Percentiles rank a stretch among this genome's conserved stretches.
phyloP scores from a whole-genome alignment of 371 early-diverging fungal species.

The Smittium mucronatum region DNA sequence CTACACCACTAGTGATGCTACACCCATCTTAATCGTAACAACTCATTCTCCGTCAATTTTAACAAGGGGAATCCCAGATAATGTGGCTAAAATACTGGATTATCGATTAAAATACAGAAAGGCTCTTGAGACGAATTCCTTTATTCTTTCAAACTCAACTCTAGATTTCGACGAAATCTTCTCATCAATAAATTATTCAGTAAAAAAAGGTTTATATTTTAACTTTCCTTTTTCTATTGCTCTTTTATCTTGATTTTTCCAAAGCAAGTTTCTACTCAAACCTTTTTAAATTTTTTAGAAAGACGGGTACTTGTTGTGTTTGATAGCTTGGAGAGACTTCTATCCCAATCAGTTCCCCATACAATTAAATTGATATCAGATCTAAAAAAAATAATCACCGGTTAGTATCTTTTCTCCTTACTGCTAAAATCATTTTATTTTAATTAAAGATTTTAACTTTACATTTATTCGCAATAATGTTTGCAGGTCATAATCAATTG shows the following conservation, averaged over 20 bases:
- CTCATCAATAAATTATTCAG: not conserved
- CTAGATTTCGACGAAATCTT: not conserved
- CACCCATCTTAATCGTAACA: not conserved
- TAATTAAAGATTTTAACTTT: too few species aligned
- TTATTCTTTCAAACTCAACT: not conserved
- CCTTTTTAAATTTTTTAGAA: not conserved
- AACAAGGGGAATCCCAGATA: not conserved
- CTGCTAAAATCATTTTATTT: too few species aligned
- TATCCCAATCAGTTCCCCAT: not conserved
- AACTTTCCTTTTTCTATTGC: not conserved
- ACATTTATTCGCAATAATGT: too few species aligned
- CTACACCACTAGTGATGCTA: not conserved
- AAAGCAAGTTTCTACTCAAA: not conserved
- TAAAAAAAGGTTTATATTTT: not conserved
- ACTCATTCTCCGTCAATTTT: not conserved
- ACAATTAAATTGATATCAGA: not conserved
- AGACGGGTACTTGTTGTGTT: not conserved
- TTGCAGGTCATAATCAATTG: not conserved
- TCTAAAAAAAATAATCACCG: constrained; percentile 5
- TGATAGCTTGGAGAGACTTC: constrained; percentile 11
- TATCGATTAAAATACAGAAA: not conserved
- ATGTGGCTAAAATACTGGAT: not conserved
- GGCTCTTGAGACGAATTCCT: not conserved
- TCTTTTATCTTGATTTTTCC: not conserved
- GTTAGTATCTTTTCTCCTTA: too few species aligned